Evolutionary conservation across 495 filamentous ascomycete genomes (phyloP).

Genomic region (Annulohypoxylon moriforme): DNA sequence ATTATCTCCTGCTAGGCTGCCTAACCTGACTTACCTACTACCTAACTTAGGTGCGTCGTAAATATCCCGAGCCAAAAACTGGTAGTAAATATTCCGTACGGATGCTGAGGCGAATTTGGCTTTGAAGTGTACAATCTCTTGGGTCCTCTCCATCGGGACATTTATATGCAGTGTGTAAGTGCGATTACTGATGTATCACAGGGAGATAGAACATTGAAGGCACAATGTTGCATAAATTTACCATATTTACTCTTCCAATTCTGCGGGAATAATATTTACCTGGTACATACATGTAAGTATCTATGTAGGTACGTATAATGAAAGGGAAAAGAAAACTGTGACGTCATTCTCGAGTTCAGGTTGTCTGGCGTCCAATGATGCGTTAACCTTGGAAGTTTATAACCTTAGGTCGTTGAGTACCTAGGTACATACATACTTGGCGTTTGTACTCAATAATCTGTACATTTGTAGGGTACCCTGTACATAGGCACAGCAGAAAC

Average conservation of each 20-base stretch:
- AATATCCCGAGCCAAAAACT: not conserved
- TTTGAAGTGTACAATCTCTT: not conserved
- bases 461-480: not conserved
- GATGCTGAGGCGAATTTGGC: not conserved
- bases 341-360: conserved; percentile 10
- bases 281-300: too few relatives aligned
- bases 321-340: not conserved
- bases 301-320: not conserved
- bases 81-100: not conserved
- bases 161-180: not conserved
- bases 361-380: not conserved
- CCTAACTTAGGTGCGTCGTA: not conserved
- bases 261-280: not conserved
- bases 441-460: not conserved
- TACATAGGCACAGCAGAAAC: not conserved
- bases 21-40: not conserved
- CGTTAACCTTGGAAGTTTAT: not conserved
- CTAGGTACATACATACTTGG: not conserved
- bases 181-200: not conserved
- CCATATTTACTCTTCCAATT: not conserved
- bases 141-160: not conserved
- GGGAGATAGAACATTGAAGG: not conserved
- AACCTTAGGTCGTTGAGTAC: not conserved
- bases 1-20: conserved; percentile 4
- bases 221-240: not conserved